Conservation (phyloP, 176 grass and related monocot species). For the Raddia guianensis region DNA sequence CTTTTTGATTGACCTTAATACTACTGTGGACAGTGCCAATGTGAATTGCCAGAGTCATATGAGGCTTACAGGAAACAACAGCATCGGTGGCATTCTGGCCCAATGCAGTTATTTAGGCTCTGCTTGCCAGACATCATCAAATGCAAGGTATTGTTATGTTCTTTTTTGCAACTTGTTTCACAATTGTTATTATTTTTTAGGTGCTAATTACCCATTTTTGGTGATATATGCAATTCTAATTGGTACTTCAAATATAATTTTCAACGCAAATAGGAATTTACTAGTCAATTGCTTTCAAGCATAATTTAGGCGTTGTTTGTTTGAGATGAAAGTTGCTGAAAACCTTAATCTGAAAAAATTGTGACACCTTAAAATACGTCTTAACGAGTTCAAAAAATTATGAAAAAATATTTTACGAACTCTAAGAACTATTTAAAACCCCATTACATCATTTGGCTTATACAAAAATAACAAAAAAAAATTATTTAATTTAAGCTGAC, state of each 20-base stretch:
- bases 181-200: not conserved
- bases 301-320: not conserved
- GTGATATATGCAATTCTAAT: not conserved
- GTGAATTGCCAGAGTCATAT: constrained; percentile 96
- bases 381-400: too few relatives aligned
- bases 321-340: too few relatives aligned
- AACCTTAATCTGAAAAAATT: too few relatives aligned
- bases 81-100: constrained; percentile 97
- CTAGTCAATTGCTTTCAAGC: not conserved
- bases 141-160: constrained; percentile 64
- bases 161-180: not conserved
- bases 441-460: too few relatives aligned
- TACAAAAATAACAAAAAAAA: too few relatives aligned
- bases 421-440: too few relatives aligned
- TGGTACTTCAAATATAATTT: not conserved
- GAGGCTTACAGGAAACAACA: constrained; percentile 99
- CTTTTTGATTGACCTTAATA: constrained; percentile 7
- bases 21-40: constrained; percentile 70
- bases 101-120: constrained; percentile 97
- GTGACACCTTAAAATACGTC: too few relatives aligned
- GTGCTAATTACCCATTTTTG: not conserved
- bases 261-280: not conserved
- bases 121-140: constrained; percentile 88
- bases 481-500: too few relatives aligned
- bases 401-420: too few relatives aligned